Percentiles rank a stretch among this genome's conserved stretches.
These are phyloP conservation scores for Hemileccinum impolitum DNA, from an alignment of 768 basidiomycete genomes.

Conservation along the genomic window DNA sequence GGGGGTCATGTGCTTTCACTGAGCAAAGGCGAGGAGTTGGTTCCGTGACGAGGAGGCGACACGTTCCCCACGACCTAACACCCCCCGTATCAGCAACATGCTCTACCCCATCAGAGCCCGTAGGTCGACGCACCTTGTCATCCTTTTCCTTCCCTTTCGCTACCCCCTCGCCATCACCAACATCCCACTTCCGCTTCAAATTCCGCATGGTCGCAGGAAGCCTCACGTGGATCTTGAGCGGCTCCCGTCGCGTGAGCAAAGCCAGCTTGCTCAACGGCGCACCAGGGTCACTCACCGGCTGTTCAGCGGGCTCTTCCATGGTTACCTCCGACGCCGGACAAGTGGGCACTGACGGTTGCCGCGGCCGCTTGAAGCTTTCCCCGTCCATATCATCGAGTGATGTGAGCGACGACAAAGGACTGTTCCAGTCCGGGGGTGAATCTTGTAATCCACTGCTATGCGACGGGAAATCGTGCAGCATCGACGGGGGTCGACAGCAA, in stretches of 20 bases:
- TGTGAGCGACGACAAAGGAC: slow-evolving; percentile 15
- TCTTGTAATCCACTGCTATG: no score
- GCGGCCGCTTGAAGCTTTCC: no score
- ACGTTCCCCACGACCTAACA: background rate
- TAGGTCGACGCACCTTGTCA: background rate
- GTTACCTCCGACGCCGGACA: background rate
- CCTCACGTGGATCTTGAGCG: slow-evolving; percentile 9
- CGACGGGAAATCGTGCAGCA: slow-evolving; percentile 1
- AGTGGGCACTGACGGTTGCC: no score
- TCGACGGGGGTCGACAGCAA: slow-evolving; percentile 12
- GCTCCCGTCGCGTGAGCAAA: slow-evolving; percentile 12
- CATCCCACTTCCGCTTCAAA: slow-evolving; percentile 16
- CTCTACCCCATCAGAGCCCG: no score
- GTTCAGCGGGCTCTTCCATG: no score
- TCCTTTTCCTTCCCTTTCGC: no score
- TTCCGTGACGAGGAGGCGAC: background rate
- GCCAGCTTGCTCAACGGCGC: slow-evolving; percentile 19
- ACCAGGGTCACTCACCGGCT: slow-evolving; percentile 15
- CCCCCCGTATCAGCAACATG: background rate
- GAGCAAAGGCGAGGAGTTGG: no score
- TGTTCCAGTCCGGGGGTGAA: background rate
- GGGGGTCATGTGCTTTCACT: no score
- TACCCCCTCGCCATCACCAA: no score
- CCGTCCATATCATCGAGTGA: slow-evolving; percentile 9
- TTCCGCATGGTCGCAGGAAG: slow-evolving; percentile 4